Evolutionary conservation across 2,329 filamentous ascomycete species (phyloP).

Genomic region (Mariannaea sp.): DNA sequence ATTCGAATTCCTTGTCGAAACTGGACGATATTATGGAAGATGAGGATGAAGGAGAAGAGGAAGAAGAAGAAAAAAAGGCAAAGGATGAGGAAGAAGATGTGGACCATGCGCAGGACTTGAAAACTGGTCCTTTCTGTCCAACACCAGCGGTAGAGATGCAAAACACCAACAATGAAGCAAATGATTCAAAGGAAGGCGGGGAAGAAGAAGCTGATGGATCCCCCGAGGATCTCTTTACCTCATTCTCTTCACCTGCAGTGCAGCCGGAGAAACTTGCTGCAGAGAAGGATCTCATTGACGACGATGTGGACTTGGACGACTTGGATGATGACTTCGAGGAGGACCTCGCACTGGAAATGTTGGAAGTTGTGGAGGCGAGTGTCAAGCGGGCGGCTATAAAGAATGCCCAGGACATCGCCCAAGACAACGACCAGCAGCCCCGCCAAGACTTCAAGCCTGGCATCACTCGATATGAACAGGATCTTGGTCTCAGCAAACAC

Average conservation of each 20-base stretch:
- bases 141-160: no score
- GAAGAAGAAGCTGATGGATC: background rate
- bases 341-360: slow-evolving; percentile 35
- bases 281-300: slow-evolving; percentile 8
- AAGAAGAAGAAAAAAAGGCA: slow-evolving; percentile 14
- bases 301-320: slow-evolving; percentile 32
- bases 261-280: background rate
- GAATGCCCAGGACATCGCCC: background rate
- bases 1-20: background rate
- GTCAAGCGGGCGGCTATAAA: slow-evolving; percentile 9
- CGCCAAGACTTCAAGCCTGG: background rate
- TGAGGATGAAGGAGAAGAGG: slow-evolving; percentile 12
- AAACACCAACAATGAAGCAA: no score
- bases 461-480: slow-evolving; percentile 23
- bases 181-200: background rate
- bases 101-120: no score
- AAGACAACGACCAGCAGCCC: background rate
- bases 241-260: background rate
- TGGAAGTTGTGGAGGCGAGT: slow-evolving; percentile 30
- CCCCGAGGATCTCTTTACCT: background rate
- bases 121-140: no score
- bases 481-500: slow-evolving; percentile 27
- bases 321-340: slow-evolving; percentile 35
- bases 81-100: slow-evolving; percentile 23
- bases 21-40: slow-evolving; percentile 10